These are phyloP conservation scores for Rhytidiadelphus loreus DNA, from an alignment of 225 moss, liverwort and hornwort species.

Conservation along the genomic window DNA sequence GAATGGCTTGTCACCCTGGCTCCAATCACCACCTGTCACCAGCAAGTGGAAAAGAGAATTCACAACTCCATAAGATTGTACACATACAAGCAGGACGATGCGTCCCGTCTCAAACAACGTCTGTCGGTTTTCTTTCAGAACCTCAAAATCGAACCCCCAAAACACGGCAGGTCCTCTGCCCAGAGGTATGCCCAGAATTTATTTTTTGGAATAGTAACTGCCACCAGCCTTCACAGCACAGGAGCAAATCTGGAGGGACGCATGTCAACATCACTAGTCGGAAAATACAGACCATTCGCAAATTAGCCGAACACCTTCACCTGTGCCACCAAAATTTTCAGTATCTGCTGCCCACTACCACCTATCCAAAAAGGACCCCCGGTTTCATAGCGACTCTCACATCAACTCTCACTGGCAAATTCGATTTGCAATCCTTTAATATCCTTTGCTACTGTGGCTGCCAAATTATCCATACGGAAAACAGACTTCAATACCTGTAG, in stretches of 20 bases:
- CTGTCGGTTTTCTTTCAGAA: neutral
- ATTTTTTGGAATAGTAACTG: neutral
- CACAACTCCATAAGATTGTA: neutral
- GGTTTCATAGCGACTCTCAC: neutral
- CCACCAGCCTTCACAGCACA: neutral
- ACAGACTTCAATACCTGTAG: neutral
- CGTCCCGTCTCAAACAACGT: neutral
- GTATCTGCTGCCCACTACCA: neutral
- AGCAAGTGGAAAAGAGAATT: neutral
- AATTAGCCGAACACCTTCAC: slow-evolving; percentile 86
- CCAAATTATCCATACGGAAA: neutral
- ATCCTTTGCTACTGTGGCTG: neutral
- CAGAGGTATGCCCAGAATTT: neutral
- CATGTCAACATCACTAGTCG: neutral
- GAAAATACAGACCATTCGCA: slow-evolving; percentile 55
- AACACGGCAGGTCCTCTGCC: neutral
- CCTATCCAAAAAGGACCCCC: neutral
- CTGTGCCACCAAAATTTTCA: slow-evolving; percentile 13
- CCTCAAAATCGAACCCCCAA: neutral
- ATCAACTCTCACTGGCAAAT: neutral
- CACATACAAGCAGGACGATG: neutral
- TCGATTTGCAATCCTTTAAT: neutral
- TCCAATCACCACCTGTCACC: slow-evolving; percentile 70
- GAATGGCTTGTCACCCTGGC: slow-evolving; percentile 63
- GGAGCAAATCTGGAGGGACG: neutral